Base-by-base conservation (phyloP, 139 green algal species). In the Chlorella sp. region DNA sequence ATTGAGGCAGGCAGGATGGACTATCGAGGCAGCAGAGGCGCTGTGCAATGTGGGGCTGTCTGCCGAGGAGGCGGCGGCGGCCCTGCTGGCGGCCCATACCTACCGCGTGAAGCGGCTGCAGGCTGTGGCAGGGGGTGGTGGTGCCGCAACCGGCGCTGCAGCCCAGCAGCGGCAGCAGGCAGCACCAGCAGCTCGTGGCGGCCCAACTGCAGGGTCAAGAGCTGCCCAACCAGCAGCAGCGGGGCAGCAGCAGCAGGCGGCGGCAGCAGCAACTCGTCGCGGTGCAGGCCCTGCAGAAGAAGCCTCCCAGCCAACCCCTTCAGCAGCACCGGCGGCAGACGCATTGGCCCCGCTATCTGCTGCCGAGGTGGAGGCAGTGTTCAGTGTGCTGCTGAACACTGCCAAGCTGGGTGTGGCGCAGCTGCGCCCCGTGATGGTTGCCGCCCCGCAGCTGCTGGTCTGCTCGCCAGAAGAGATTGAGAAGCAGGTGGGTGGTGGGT, bases 361-460 rank as follows among this genome's bases (percentile, higher is more conserved):
- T 3, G 78, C 12, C 1, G 38, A 60, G 3, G 78, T 75, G 6
- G 41, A 62, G 41, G 65, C 78, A 9, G 63, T 63, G 17, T 63
- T 39, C 23, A n/a, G 41, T 4, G 39, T 30, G 41, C 63, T 83
- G 39, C 17, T 47, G 17, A 63, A 25, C 39, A 41, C 15, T 5
- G 63, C 41, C 4, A 4, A 3, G 17, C 17, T 83, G 41, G 63
- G 63, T 3, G 44, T 83, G 39, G 63, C 41, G 78, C 63, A 41
- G 38, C 63, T 83, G 63, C 63, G 28, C 0, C 4, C 11, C 2
- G 78, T 74, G 63, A 63, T 83, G 39, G 7, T 30, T 30, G 38
- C n/a, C 3, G 63, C 78, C 16, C 78, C 78, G 17, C 39, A 83
- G 41, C 39, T 83, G 62, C 78, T 83, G 78, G 78, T 20, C 78